Evolutionary conservation across 306 rosid species (phyloP).

Genomic region (Hylodesmum podocarpum): DNA sequence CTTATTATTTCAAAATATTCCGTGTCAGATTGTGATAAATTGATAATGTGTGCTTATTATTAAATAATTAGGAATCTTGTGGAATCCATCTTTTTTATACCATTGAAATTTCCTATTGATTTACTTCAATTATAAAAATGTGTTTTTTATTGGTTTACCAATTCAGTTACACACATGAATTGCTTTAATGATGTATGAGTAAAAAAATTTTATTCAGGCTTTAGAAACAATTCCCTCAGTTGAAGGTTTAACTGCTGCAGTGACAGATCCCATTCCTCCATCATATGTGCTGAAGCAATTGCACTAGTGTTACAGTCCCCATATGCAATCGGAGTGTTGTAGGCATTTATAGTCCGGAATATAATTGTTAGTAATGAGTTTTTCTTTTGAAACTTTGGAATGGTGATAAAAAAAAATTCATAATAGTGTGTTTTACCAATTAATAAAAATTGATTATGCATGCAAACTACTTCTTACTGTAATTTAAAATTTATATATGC

Average conservation of each 20-base stretch:
- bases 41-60: neutral
- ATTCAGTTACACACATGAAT: constrained; percentile 20
- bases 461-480: neutral
- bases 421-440: neutral
- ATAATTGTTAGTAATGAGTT: too few relatives aligned
- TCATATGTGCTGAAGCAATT: constrained; percentile 73
- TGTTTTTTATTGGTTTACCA: constrained; percentile 1
- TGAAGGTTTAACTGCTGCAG: constrained; percentile 66
- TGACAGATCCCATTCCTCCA: constrained; percentile 68
- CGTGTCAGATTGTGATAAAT: constrained; percentile 18
- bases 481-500: neutral
- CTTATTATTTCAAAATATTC: constrained; percentile 10
- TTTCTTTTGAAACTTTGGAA: neutral
- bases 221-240: constrained; percentile 67
- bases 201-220: constrained; percentile 48
- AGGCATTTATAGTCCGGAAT: too few relatives aligned
- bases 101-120: constrained; percentile 1
- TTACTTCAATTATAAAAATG: constrained; percentile 23
- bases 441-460: neutral
- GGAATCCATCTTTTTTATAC: neutral
- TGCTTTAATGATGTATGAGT: constrained; percentile 25
- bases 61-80: neutral
- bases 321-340: too few relatives aligned
- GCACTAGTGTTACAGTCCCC: too few relatives aligned
- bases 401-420: neutral